Evolutionary conservation across 1,284 basidiomycete genomes (phyloP).

Genomic region (Xerocomus nothofagi): DNA sequence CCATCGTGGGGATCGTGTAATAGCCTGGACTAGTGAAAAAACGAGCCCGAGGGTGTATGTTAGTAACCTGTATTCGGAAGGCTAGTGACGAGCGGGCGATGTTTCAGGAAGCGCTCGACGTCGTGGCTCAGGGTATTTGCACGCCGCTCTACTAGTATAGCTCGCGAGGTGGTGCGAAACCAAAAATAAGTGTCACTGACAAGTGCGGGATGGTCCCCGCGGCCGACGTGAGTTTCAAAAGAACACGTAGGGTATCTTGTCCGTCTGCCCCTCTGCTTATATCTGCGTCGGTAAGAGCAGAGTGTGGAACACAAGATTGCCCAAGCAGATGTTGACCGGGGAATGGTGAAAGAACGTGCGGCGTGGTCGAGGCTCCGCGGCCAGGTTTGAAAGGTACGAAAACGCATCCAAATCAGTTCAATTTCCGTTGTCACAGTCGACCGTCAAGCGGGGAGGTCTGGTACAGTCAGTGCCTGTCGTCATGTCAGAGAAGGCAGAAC

Average conservation of each 20-base stretch:
- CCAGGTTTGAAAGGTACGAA: constrained; percentile 20
- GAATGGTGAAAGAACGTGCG: constrained; percentile 6
- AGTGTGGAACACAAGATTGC: constrained; percentile 3
- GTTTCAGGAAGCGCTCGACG: background rate
- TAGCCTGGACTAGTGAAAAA: background rate
- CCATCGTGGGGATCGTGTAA: background rate
- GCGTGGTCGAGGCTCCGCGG: constrained; percentile 21
- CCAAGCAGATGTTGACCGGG: background rate
- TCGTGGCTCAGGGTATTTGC: background rate
- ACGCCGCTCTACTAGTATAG: constrained; percentile 14
- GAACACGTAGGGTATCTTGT: background rate
- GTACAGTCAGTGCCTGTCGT: constrained; percentile 11
- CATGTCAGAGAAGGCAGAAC: constrained; percentile 34
- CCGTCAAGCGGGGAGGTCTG: constrained; percentile 11
- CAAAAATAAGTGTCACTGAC: constrained; percentile 14
- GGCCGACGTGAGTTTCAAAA: background rate
- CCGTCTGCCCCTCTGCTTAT: background rate
- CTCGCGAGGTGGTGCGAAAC: background rate
- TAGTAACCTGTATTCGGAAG: background rate
- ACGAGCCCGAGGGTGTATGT: background rate
- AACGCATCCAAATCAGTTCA: constrained; percentile 32
- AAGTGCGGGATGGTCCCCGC: background rate
- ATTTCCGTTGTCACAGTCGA: constrained; percentile 14
- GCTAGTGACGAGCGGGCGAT: background rate
- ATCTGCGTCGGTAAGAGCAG: background rate